phyloP scores from a whole-genome alignment of 768 basidiomycete species.

The Suillus variegatus region DNA sequence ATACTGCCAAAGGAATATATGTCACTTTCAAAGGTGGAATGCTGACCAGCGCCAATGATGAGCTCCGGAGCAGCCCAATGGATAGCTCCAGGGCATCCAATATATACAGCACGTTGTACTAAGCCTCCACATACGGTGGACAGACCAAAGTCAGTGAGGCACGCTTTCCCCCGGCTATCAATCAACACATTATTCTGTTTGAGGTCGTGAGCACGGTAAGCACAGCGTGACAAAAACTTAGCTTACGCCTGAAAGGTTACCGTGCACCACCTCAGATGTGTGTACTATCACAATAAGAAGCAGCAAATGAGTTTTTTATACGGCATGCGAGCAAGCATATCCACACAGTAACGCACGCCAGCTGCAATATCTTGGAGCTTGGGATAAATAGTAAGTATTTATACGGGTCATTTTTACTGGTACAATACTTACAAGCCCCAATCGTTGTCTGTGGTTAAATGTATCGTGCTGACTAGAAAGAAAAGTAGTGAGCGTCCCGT shows the following conservation, averaged over 20 bases:
- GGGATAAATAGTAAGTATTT: not conserved
- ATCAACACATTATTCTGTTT: constrained; percentile 35
- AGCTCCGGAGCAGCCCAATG: constrained; percentile 51
- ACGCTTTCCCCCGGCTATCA: constrained; percentile 30
- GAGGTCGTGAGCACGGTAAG: not conserved
- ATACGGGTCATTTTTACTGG: not conserved
- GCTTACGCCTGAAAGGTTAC: constrained; percentile 31
- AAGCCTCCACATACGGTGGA: constrained; percentile 12
- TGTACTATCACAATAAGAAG: not conserved
- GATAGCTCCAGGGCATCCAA: constrained; percentile 35
- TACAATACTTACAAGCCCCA: not conserved
- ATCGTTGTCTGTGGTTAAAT: not conserved
- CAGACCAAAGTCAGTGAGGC: constrained; percentile 37
- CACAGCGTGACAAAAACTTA: not conserved
- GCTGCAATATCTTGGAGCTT: constrained; percentile 5
- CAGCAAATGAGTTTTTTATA: not conserved
- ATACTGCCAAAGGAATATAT: constrained; percentile 30
- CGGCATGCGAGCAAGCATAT: not conserved
- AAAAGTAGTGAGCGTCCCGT: constrained; percentile 24
- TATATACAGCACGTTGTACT: not conserved
- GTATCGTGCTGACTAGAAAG: constrained; percentile 7
- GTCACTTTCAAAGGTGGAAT: constrained; percentile 8
- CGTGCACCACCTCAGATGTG: constrained; percentile 17
- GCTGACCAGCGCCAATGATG: constrained; percentile 16
- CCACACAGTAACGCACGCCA: constrained; percentile 8